Percentiles rank a stretch among this genome's conserved stretches.
These are phyloP conservation scores for Xylaria castorea DNA, from an alignment of 495 filamentous ascomycete genomes.

Conservation along the genomic window DNA sequence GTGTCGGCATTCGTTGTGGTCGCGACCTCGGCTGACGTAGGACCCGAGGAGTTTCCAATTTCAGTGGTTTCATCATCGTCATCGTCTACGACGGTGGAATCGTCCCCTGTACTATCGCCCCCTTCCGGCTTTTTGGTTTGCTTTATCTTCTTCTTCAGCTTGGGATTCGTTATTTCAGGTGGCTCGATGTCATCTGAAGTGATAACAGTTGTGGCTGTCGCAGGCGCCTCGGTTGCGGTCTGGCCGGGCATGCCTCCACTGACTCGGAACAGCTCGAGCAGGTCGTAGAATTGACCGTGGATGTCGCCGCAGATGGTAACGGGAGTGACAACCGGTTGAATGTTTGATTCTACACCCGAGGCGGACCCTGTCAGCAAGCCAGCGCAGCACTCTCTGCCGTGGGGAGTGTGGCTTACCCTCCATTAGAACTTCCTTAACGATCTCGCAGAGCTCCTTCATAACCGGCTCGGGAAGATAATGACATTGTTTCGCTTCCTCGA, in stretches of 20 bases:
- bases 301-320: conserved; percentile 98
- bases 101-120: conserved; percentile 41
- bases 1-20: conserved; percentile 67
- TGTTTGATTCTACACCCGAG: conserved; percentile 86
- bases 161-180: conserved; percentile 84
- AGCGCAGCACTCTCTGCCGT: not conserved
- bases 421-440: conserved; percentile 98
- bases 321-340: conserved; percentile 94
- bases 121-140: conserved; percentile 48
- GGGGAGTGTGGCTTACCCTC: conserved; percentile 64
- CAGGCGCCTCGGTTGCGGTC: conserved; percentile 66
- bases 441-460: conserved; percentile 99
- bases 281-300: conserved; percentile 98
- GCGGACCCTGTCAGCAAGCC: not conserved
- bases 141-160: conserved; percentile 79
- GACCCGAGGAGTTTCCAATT: conserved; percentile 44
- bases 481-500: conserved; percentile 93
- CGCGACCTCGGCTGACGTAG: conserved; percentile 50
- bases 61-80: conserved; percentile 59
- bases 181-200: conserved; percentile 87
- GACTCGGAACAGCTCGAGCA: conserved; percentile 94
- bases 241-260: conserved; percentile 94
- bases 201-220: conserved; percentile 70
- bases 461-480: conserved; percentile 93
- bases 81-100: conserved; percentile 52